These are phyloP conservation scores for Hypoxylon perforatum DNA, from an alignment of 495 filamentous ascomycete genomes.

Conservation along the genomic window DNA sequence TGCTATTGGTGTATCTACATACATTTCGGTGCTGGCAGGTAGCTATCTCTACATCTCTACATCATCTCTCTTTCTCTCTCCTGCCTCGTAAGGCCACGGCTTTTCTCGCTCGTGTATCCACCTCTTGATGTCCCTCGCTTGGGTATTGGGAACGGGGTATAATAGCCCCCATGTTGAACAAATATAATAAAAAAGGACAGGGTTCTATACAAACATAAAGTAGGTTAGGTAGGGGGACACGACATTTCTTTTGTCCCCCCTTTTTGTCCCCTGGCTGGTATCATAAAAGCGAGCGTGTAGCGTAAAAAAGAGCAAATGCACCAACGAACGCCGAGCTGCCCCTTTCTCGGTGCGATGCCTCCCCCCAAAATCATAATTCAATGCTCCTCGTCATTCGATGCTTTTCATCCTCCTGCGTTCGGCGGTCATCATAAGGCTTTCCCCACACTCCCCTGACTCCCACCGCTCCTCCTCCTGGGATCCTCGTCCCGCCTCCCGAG, in stretches of 20 bases:
- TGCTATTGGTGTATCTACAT: not conserved
- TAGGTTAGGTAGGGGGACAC: not conserved
- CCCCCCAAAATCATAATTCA: slow-evolving; percentile 10
- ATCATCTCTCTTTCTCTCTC: not conserved
- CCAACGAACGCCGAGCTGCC: slow-evolving; percentile 29
- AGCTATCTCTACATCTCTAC: too few relatives aligned
- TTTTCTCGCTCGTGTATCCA: slow-evolving; percentile 11
- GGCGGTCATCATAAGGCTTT: slow-evolving; percentile 49
- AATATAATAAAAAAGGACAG: slow-evolving; percentile 9
- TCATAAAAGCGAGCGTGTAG: slow-evolving; percentile 34
- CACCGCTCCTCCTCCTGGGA: slow-evolving; percentile 30
- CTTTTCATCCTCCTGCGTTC: not conserved
- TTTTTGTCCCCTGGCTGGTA: slow-evolving; percentile 14
- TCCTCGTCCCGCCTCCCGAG: slow-evolving; percentile 23
- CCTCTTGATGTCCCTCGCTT: slow-evolving; percentile 14
- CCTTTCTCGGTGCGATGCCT: slow-evolving; percentile 26
- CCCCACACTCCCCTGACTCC: slow-evolving; percentile 50
- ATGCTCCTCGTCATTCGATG: slow-evolving; percentile 21
- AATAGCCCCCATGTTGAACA: slow-evolving; percentile 7
- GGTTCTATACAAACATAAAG: slow-evolving; percentile 13
- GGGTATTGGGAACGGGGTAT: slow-evolving; percentile 27
- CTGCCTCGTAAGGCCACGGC: not conserved
- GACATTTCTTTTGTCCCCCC: slow-evolving; percentile 2
- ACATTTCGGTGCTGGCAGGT: not conserved
- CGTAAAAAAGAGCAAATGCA: slow-evolving; percentile 36